Conservation (phyloP, 768 basidiomycete genomes). For the Podaxis sp. region DNA sequence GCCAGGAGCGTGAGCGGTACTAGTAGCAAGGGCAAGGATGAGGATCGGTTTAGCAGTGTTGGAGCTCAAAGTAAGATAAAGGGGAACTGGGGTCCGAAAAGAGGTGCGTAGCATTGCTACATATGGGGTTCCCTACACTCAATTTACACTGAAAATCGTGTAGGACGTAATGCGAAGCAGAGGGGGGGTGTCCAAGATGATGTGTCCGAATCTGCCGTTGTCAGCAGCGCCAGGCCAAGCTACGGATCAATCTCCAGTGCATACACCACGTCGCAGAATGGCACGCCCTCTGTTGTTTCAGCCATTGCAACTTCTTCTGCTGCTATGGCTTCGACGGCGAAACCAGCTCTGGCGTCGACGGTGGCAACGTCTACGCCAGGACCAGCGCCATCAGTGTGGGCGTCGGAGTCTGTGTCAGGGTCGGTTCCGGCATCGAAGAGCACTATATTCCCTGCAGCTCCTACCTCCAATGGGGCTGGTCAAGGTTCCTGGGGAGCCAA, state of each 20-base stretch:
- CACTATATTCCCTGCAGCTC: no score
- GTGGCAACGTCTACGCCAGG: neutral
- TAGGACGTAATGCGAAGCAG: neutral
- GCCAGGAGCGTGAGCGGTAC: neutral
- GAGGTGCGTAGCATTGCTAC: neutral
- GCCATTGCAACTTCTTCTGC: neutral
- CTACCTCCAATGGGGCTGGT: neutral
- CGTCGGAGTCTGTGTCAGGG: neutral
- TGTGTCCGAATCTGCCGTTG: neutral
- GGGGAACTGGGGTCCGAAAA: conserved; percentile 12
- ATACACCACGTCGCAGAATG: neutral
- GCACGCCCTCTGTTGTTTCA: neutral
- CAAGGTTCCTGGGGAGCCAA: neutral
- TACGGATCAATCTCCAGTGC: neutral
- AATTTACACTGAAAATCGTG: neutral
- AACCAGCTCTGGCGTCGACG: neutral
- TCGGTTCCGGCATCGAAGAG: neutral
- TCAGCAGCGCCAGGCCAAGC: neutral
- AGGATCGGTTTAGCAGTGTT: no score
- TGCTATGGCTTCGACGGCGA: neutral
- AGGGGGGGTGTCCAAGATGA: neutral
- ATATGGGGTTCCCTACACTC: neutral
- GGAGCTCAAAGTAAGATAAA: neutral
- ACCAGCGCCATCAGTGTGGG: neutral
- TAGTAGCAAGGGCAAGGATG: neutral